Percentiles rank a stretch among this genome's conserved stretches.
phyloP scores from a whole-genome alignment of 2,329 filamentous ascomycete genomes.

The Beauveria scarabaeidicola region DNA sequence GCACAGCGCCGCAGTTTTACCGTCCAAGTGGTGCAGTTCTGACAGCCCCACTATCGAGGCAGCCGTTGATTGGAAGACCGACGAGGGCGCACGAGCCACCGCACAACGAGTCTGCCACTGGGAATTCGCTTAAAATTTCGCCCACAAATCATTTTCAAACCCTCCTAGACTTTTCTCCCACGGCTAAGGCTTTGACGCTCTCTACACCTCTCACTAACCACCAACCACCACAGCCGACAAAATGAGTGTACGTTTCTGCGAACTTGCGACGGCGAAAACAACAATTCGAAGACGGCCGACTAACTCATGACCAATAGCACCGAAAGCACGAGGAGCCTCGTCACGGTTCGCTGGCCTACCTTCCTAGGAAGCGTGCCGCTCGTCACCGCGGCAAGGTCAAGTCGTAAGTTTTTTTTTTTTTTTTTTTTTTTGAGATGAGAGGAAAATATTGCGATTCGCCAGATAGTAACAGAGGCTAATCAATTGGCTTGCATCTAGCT shows the following conservation, averaged over 20 bases:
- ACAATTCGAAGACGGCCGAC: conserved; percentile 1
- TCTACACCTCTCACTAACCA: conserved; percentile 24
- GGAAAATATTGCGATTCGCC: conserved; percentile 5
- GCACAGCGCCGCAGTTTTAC: neutral
- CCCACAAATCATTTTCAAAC: conserved; percentile 26
- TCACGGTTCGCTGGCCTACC: conserved; percentile 85
- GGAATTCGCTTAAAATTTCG: conserved; percentile 30
- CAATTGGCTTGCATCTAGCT: conserved; percentile 45
- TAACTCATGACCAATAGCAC: conserved; percentile 28
- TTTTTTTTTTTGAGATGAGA: conserved; percentile 20
- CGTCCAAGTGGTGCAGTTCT: neutral
- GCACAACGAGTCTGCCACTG: neutral
- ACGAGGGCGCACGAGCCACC: conserved; percentile 1
- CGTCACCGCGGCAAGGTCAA: conserved; percentile 97
- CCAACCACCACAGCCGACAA: conserved; percentile 30
- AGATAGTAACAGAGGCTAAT: conserved; percentile 17
- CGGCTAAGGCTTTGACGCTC: conserved; percentile 2
- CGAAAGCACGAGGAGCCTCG: conserved; percentile 74
- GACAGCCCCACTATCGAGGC: neutral
- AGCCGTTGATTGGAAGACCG: neutral
- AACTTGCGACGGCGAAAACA: neutral
- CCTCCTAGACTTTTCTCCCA: conserved; percentile 13
- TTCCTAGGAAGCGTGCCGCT: conserved; percentile 86
- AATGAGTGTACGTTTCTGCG: conserved; percentile 32
- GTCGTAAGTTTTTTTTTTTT: conserved; percentile 59